Base-by-base conservation (phyloP, 768 basidiomycete species). In the Lenzites betulinus region DNA sequence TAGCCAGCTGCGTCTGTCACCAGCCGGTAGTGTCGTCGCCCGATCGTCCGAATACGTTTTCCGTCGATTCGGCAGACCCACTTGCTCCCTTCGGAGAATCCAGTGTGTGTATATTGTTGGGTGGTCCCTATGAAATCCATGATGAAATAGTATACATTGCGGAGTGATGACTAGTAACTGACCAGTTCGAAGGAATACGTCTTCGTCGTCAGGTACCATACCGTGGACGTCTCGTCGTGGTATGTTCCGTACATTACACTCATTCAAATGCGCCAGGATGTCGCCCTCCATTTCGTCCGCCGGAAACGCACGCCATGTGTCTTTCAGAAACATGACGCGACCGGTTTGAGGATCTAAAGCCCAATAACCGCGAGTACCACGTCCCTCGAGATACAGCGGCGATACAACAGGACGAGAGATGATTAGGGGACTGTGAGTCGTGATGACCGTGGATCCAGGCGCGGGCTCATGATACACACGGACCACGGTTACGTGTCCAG, bases 331-430 rank as follows among this genome's bases (percentile, higher is more conserved):
- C 22, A 22, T 42, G 5, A 59, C 20, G 2, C 2, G 1, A 2
- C 22, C 22, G 2, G 13, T 36, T 7, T 16, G 1, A 12, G 2
- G 15, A 28, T 38, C 11, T 30, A 59, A 26, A n/a, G 58, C 58
- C 58, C 58, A 59, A 22, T 53, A 59, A 7, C 43, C 58, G 15
- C 51, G 50, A 26, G 58, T 59, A 13, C 30, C 51, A 12, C 58
- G 58, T 15, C 58, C 44, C 6, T 7, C 42, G 35, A 54, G 13
- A 2, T 8, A 30, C 4, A 47, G 22, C 3, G 58, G 58, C 7
- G 51, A 35, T 16, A 53, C 33, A 1, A 59, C 30, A 3, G 58
- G 43, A 9, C 51, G 39, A 2, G 58, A 59, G 1, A 52, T 28
- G 12, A 59, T 6, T 41, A 38, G 26, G 18, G 33, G 28, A 13